Evolutionary conservation across 495 filamentous ascomycete genomes (phyloP), one percentile per base, ranked within the genome.

Genomic region (Neurospora sp.): DNA sequence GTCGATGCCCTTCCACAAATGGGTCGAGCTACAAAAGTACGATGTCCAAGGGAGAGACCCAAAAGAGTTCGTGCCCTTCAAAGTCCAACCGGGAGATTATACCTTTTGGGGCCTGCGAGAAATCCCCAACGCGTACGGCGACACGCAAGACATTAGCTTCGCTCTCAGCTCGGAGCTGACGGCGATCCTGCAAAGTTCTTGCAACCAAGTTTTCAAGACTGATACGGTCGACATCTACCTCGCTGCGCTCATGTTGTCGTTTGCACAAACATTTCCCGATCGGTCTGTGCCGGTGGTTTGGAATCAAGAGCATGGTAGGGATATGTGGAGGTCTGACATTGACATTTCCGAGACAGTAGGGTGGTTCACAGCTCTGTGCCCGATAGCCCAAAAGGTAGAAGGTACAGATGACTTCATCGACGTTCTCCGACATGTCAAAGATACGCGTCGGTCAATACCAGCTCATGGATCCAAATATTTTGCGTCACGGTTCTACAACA

Each of bases 1-100:
- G 5, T 82, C 84, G 1, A 83, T 91, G 71, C 87, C 90, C 0
- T 92, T 91, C 75, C 87, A 90, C 76, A 87, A 84, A 37, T 93
- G 90, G 91, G 86, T 85, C 16, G 82, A 83, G 20, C 79, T 84
- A 5, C 79, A 84, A 41, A 83, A 78, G 66, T 74, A 76, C 38
- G 77, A 78, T 10, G 77, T 81, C 11, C 77, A 79, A 41, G 76
- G 59, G 1, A 75, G 74, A 38, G 78, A 78, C 37, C 74, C 76
- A 20, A 44, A 20, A 18, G 71, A 73, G 11, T 73, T 78, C 7
- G 68, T 82, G 7, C 78, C 82, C 0, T 83, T 82, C 40, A 48
- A 75, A 7, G 76, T 82, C 10, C 78, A 79, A 16, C 74, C 77
- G 1, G 83, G 81, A 74, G 83, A 83, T 42, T 82, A 75, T 69